Evolutionary conservation across 2,329 filamentous ascomycete species (phyloP).

Genomic region (Alternaria sp.): DNA sequence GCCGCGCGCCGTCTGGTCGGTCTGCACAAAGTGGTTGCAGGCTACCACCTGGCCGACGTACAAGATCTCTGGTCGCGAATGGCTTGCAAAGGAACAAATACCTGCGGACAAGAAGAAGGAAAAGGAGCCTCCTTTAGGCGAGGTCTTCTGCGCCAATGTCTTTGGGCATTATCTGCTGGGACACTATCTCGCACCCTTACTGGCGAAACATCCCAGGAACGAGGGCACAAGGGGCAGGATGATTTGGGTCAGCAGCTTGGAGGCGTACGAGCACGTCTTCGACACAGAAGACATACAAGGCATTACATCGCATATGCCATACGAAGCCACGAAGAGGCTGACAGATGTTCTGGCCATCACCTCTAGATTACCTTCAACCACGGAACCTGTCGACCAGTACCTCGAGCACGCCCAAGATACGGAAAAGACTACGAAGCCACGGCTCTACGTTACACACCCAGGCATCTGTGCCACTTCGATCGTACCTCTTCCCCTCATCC

Average conservation of each 20-base stretch:
- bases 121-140: slow-evolving; percentile 70
- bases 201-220: slow-evolving; percentile 58
- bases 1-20: slow-evolving; percentile 61
- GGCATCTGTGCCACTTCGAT: slow-evolving; percentile 85
- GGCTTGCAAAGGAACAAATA: slow-evolving; percentile 61
- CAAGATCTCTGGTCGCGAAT: slow-evolving; percentile 69
- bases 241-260: slow-evolving; percentile 86
- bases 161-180: slow-evolving; percentile 94
- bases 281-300: slow-evolving; percentile 77
- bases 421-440: slow-evolving; percentile 53
- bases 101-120: slow-evolving; percentile 32
- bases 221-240: slow-evolving; percentile 65
- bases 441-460: slow-evolving; percentile 81
- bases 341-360: slow-evolving; percentile 85
- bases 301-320: slow-evolving; percentile 67
- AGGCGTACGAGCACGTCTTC: slow-evolving; percentile 67
- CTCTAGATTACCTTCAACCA: slow-evolving; percentile 68
- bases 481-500: slow-evolving; percentile 72
- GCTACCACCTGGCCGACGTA: slow-evolving; percentile 78
- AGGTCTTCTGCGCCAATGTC: slow-evolving; percentile 88
- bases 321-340: slow-evolving; percentile 86
- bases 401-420: slow-evolving; percentile 19
- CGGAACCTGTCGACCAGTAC: slow-evolving; percentile 50
- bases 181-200: slow-evolving; percentile 78
- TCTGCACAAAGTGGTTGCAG: slow-evolving; percentile 69